Conservation (phyloP, 2,329 filamentous ascomycete species). For the Pyrenophora tritici-repentis region DNA sequence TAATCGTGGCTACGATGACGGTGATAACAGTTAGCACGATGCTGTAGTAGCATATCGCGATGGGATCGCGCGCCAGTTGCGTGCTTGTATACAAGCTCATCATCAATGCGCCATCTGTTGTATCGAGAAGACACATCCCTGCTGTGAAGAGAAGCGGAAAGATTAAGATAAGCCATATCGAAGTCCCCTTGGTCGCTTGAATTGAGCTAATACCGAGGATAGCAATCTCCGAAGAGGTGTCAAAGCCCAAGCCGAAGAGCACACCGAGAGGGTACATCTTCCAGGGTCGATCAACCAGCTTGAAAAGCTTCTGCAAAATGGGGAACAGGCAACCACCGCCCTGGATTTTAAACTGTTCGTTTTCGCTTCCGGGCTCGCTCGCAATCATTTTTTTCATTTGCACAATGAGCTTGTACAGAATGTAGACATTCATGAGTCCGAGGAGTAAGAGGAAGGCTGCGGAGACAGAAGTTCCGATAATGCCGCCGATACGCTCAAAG, state of each 20-base stretch:
- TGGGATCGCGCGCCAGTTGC: conserved; percentile 74
- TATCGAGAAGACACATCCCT: conserved; percentile 95
- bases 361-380: conserved; percentile 52
- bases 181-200: conserved; percentile 82
- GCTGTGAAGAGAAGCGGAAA: conserved; percentile 91
- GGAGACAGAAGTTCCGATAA: conserved; percentile 86
- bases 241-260: conserved; percentile 87
- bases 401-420: conserved; percentile 76
- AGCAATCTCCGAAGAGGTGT: conserved; percentile 93
- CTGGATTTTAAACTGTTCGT: conserved; percentile 68
- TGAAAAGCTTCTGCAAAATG: conserved; percentile 76
- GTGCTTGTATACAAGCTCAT: conserved; percentile 88
- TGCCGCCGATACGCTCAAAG: conserved; percentile 80
- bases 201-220: conserved; percentile 88
- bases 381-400: conserved; percentile 68
- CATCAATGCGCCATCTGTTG: conserved; percentile 91
- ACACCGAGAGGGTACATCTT: conserved; percentile 95
- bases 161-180: conserved; percentile 90
- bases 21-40: conserved; percentile 84
- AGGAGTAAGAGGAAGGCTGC: conserved; percentile 82
- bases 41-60: conserved; percentile 95
- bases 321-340: conserved; percentile 76
- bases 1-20: conserved; percentile 80
- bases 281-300: conserved; percentile 75
- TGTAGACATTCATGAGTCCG: conserved; percentile 83